phyloP scores from a whole-genome alignment of 2,329 filamentous ascomycete species.

The Trichoderma breve region DNA sequence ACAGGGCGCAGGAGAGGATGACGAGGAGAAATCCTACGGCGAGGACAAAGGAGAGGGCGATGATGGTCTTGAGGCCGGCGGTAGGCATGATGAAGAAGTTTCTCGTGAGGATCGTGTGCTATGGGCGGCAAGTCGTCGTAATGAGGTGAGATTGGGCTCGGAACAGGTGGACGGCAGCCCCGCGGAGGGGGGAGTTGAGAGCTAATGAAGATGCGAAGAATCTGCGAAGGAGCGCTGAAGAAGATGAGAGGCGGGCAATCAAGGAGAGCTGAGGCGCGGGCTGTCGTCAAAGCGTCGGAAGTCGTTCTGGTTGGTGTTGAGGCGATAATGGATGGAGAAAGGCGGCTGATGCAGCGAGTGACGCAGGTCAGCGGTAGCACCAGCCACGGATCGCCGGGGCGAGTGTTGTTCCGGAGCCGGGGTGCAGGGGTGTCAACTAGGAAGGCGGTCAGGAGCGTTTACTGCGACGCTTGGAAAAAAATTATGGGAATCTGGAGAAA shows the following conservation, averaged over 20 bases:
- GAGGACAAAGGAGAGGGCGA: slow-evolving; percentile 97
- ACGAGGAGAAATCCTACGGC: slow-evolving; percentile 98
- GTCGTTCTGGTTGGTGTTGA: slow-evolving; percentile 12
- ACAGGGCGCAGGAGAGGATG: slow-evolving; percentile 95
- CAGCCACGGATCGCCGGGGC: not conserved
- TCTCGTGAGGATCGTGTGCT: not conserved
- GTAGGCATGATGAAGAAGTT: slow-evolving; percentile 54
- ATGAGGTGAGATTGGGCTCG: not conserved
- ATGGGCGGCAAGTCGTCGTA: slow-evolving; percentile 3
- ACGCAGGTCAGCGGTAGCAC: slow-evolving; percentile 10
- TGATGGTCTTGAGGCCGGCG: slow-evolving; percentile 98
- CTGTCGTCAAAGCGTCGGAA: not conserved
- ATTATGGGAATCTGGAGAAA: slow-evolving; percentile 23
- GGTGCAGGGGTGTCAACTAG: slow-evolving; percentile 1
- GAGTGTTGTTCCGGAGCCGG: slow-evolving; percentile 23
- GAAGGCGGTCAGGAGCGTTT: slow-evolving; percentile 27
- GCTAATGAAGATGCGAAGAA: not conserved
- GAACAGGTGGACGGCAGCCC: slow-evolving; percentile 11
- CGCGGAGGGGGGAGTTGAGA: slow-evolving; percentile 17
- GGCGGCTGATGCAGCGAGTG: slow-evolving; percentile 18
- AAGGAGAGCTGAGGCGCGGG: not conserved
- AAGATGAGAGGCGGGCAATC: not conserved
- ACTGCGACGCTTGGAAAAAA: slow-evolving; percentile 21
- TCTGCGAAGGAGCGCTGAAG: not conserved
- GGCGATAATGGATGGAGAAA: not conserved